Base-by-base conservation (phyloP, 768 basidiomycete genomes). In the Mrakia frigida region DNA sequence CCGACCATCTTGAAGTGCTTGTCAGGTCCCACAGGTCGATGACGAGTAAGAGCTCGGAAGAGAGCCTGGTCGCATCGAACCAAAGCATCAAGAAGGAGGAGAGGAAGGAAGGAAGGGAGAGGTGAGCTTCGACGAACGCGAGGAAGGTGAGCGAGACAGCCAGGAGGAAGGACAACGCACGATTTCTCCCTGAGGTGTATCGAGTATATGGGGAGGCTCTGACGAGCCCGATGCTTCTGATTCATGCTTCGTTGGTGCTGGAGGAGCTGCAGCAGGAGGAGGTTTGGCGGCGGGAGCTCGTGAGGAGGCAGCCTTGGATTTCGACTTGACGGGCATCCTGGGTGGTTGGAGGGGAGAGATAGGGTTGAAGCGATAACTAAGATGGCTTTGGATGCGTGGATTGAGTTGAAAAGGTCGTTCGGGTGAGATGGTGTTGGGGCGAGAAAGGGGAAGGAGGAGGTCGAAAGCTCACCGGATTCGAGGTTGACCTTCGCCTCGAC, bases 11-110 rank as follows among this genome's bases (percentile, higher is more conserved):
- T 50, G 33, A 59, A 37, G 25, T 72, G 28, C 35, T 72, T 72
- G 35, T 72, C 70, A 31, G 70, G 53, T 23, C 70, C 70, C 0
- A 72, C 70, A 23, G 70, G 70, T 37, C 70, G 50, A 56, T 72
- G 52, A 1, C 70, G 70, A 6, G 70, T 72, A 0, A 72, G 53
- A 39, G 70, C 70, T 37, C 53, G 50, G 35, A 72, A 72, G 33
- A 72, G 70, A 14, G 50, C 70, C 70, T 72, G 67, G 39, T 41
- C 39, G 11, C 39, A 11, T 11, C 39, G 39, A 9, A 50, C 18
- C 13, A n/a, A 11, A 56, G 13, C 56, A n/a, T n/a, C n/a, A 7
- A 56, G n/a, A 25, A 18, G 25, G 11, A 28, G 56, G 53, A 11
- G n/a, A 0, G 25, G 13, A 56, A 10, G 56, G 10, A 28, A 3